Conservation (phyloP, 768 basidiomycete species). For the Xanthoconium stramineum region DNA sequence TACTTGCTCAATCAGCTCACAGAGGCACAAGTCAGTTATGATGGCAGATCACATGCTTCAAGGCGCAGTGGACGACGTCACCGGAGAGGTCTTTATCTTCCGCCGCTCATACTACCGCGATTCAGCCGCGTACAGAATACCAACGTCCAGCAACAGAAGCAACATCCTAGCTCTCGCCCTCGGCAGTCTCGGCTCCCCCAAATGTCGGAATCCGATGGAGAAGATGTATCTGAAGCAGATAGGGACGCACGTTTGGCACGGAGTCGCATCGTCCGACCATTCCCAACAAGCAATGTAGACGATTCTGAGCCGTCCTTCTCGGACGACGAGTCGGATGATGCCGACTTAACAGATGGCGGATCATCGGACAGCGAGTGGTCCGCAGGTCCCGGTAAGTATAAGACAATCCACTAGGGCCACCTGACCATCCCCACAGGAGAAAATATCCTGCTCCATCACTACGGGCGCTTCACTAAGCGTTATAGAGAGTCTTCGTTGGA, state of each 20-base stretch:
- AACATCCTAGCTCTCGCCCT: constrained; percentile 4
- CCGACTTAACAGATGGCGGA: constrained; percentile 56
- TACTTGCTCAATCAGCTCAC: constrained; percentile 43
- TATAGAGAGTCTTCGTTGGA: constrained; percentile 39
- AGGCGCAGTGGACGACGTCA: constrained; percentile 20
- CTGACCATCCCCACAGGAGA: constrained; percentile 22
- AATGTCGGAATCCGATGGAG: constrained; percentile 64
- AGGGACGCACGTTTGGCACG: constrained; percentile 73
- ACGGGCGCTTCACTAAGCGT: constrained; percentile 46
- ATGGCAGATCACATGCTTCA: not conserved
- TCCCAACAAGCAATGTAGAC: constrained; percentile 16
- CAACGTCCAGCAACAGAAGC: constrained; percentile 6
- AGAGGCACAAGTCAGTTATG: constrained; percentile 13
- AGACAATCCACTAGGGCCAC: not conserved
- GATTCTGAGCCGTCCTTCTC: constrained; percentile 53
- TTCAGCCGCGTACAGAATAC: constrained; percentile 13
- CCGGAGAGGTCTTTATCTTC: constrained; percentile 50
- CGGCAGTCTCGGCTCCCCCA: constrained; percentile 25
- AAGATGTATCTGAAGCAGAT: constrained; percentile 59
- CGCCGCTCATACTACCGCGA: constrained; percentile 34
- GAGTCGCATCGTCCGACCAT: constrained; percentile 47
- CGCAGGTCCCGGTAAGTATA: constrained; percentile 34
- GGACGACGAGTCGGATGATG: constrained; percentile 79
- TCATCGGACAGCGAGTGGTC: constrained; percentile 39
- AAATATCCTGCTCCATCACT: constrained; percentile 39